These are phyloP conservation scores for Coemansia sp. DNA, from an alignment of 192 early-diverging fungal species.

Conservation along the genomic window DNA sequence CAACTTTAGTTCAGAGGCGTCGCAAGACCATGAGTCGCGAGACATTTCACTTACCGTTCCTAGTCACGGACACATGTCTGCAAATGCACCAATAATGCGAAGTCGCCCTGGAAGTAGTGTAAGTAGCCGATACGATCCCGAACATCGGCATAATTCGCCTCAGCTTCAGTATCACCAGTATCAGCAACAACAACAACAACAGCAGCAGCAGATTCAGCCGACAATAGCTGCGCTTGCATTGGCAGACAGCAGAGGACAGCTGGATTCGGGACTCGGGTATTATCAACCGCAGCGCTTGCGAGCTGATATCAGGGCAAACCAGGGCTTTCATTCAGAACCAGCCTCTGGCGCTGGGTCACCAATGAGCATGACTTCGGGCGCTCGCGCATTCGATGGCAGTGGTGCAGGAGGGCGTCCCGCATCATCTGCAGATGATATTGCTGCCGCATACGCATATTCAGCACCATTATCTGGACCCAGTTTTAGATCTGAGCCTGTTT, in stretches of 20 bases:
- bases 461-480: background rate
- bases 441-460: background rate
- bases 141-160: background rate
- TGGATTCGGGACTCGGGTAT: conserved; percentile 38
- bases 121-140: background rate
- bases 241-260: conserved; percentile 41
- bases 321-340: conserved; percentile 43
- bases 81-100: background rate
- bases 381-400: conserved; percentile 3
- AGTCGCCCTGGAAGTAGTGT: background rate
- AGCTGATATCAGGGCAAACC: conserved; percentile 16
- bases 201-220: conserved; percentile 24
- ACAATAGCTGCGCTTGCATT: conserved; percentile 40
- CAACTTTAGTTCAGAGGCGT: conserved; percentile 5
- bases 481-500: background rate
- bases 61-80: no score
- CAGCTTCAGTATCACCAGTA: background rate
- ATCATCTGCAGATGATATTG: conserved; percentile 22
- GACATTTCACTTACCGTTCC: no score
- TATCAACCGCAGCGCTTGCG: conserved; percentile 28
- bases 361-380: conserved; percentile 6
- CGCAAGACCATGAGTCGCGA: background rate
- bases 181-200: conserved; percentile 13
- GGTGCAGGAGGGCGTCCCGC: background rate
- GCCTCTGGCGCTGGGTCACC: conserved; percentile 39